Evolutionary conservation across 2,329 filamentous ascomycete species (phyloP), one percentile per base, ranked within the genome.

Genomic region (Aspergillus carbonarius): DNA sequence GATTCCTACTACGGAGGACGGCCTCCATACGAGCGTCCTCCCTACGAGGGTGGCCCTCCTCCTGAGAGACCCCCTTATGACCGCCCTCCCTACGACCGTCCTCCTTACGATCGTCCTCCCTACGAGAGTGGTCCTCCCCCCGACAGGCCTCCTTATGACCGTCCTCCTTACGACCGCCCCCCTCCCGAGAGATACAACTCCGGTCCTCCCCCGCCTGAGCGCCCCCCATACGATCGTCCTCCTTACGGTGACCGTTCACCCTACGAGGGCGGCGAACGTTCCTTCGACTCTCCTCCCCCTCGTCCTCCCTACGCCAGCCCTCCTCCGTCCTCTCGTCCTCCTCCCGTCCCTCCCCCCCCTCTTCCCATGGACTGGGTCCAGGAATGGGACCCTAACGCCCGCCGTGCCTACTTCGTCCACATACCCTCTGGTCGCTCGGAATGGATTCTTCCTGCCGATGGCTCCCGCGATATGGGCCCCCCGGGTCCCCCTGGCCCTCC

Each of bases 351-450:
- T 65, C 82, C 86, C 23, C 77, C 83, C 60, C 69, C 72, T 17
- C 76, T 88, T 63, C 81, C 87, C 23, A 68, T 79, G 51, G 87
- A 87, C 64, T 90, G 87, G 87, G 75, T 78, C 27, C 78, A 85
- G 23, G 83, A 88, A 71, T 90, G 82, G 74, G 87, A 90, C 63
- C 81, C 84, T 58, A 79, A 78, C 58, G 77, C 80, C 60, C 83
- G 87, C 68, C 83, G 84, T 56, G 88, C 84, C 77, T 89, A 84
- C 75, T 90, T 87, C 68, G 79, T 85, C 57, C 85, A 89, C 71
- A 76, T 84, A 57, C 78, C 82, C 48, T 84, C 84, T 12, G 85
- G 85, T 18, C 82, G 81, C 58, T 82, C 84, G 0, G 86, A 89
- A 72, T 89, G 87, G 87, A 85, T 88, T 61, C 78, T 81, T 15